A percentile compares a stretch with the other conserved stretches of the same genome.
Evolutionary conservation across 352 stramenopile genomes (phyloP).

Genomic region (Lagenidium sp.): DNA sequence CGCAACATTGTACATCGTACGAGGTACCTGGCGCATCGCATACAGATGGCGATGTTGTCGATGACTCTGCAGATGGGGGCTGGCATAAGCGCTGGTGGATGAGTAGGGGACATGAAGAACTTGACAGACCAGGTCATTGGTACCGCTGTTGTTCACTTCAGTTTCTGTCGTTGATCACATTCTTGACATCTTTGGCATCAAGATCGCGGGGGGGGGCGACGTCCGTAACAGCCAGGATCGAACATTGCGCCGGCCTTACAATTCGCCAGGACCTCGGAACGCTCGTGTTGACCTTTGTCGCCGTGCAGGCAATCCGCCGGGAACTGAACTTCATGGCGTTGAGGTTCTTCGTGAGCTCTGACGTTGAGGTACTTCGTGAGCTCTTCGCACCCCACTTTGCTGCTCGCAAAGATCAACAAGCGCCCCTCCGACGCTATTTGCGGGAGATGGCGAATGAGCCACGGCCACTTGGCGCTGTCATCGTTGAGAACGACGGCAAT

Average conservation of each 20-base stretch:
- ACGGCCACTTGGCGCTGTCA: conserved; percentile 81
- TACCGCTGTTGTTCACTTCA: conserved; percentile 99
- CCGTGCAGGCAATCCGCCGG: conserved; percentile 53
- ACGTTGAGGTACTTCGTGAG: conserved; percentile 59
- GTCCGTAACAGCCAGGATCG: conserved; percentile 80
- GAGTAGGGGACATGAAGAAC: conserved; percentile 92
- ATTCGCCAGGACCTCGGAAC: conserved; percentile 44
- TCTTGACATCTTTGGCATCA: conserved; percentile 88
- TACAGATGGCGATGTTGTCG: no score
- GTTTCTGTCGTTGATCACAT: conserved; percentile 86
- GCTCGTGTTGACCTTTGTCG: conserved; percentile 76
- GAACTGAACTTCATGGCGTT: conserved; percentile 55
- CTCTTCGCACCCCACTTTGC: conserved; percentile 80
- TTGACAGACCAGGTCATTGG: conserved; percentile 94
- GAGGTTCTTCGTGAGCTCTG: conserved; percentile 68
- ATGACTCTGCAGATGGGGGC: no score
- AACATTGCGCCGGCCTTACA: conserved; percentile 57
- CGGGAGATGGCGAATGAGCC: conserved; percentile 61
- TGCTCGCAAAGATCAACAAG: conserved; percentile 81
- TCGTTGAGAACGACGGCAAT: conserved; percentile 63
- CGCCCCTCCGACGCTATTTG: conserved; percentile 56
- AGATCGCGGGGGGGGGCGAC: conserved; percentile 81
- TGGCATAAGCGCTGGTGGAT: no score
- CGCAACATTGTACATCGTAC: no score
- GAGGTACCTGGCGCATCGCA: no score